A percentile compares a stretch with the other conserved stretches of the same genome.
These are phyloP conservation scores for Udeniomyces megalosporus DNA, from an alignment of 768 basidiomycete genomes.

Conservation along the genomic window DNA sequence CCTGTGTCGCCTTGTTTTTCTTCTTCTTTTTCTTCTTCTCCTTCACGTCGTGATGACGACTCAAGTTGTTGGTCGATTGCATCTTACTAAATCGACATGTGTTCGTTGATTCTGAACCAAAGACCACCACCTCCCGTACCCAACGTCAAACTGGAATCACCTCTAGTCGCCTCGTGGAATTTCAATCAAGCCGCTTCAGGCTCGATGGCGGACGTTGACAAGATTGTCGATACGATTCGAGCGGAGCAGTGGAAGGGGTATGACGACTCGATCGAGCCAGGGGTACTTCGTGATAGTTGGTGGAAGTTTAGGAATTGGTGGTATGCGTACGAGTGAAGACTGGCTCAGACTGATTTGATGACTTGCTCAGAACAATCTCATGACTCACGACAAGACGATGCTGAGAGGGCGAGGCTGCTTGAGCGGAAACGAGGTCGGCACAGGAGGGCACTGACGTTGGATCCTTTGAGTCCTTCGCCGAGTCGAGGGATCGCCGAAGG, in stretches of 20 bases:
- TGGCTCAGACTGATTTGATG: no score
- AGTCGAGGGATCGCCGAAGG: no score
- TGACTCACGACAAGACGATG: no score
- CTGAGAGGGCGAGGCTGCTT: no score
- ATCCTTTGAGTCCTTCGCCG: no score
- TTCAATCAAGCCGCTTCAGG: slow-evolving; percentile 8
- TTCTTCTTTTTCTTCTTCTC: neutral
- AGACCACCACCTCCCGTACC: neutral
- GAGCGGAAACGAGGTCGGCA: no score
- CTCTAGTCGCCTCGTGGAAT: slow-evolving; percentile 11
- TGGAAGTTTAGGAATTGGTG: neutral
- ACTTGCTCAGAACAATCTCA: no score
- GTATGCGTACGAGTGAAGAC: neutral
- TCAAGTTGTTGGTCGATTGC: no score
- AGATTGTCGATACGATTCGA: slow-evolving; percentile 1
- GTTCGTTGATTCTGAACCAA: no score
- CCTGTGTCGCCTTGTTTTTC: no score
- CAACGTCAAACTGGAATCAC: neutral
- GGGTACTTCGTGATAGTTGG: neutral
- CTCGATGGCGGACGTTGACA: slow-evolving; percentile 3
- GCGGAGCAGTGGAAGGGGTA: neutral
- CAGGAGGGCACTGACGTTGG: no score
- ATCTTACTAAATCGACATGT: no score
- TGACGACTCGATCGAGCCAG: neutral
- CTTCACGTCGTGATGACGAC: neutral